Evolutionary conservation across 495 filamentous ascomycete genomes (phyloP).

Genomic region (Aspergillus homomorphus): DNA sequence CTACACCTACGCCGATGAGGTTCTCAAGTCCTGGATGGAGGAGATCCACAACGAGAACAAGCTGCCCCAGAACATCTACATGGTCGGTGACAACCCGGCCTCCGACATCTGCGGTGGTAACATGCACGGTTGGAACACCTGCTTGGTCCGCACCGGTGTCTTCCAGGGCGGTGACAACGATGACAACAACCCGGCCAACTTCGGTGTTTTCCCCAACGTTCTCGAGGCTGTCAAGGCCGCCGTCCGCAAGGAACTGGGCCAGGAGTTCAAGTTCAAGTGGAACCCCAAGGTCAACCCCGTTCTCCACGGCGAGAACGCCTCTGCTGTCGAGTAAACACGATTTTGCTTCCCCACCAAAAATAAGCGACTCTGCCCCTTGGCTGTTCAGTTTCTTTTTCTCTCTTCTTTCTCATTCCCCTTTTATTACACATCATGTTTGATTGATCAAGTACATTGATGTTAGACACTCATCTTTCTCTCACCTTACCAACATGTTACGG

Average conservation of each 20-base stretch:
- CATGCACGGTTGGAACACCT: constrained; percentile 79
- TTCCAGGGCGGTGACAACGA: constrained; percentile 58
- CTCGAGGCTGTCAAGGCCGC: constrained; percentile 53
- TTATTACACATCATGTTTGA: constrained; percentile 7
- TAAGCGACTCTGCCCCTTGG: background rate
- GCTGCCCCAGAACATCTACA: constrained; percentile 72
- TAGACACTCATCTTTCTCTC: constrained; percentile 4
- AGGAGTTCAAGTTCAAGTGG: constrained; percentile 58
- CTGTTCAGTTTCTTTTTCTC: background rate
- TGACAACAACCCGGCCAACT: constrained; percentile 54
- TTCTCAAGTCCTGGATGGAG: constrained; percentile 72
- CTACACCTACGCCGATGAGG: constrained; percentile 79
- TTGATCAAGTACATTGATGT: constrained; percentile 1
- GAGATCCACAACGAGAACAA: constrained; percentile 67
- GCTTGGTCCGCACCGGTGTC: constrained; percentile 63
- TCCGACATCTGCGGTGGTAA: constrained; percentile 78
- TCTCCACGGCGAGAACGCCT: constrained; percentile 50
- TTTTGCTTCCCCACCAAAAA: background rate
- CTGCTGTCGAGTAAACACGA: constrained; percentile 51
- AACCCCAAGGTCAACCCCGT: constrained; percentile 63
- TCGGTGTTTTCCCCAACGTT: constrained; percentile 56
- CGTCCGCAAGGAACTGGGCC: constrained; percentile 53
- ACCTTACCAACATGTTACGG: constrained; percentile 6
- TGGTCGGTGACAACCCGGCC: constrained; percentile 78
- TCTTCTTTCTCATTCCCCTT: constrained; percentile 3